These are phyloP conservation scores for Davidsoniella virescens DNA, from an alignment of 2,329 filamentous ascomycete genomes.

Conservation along the genomic window DNA sequence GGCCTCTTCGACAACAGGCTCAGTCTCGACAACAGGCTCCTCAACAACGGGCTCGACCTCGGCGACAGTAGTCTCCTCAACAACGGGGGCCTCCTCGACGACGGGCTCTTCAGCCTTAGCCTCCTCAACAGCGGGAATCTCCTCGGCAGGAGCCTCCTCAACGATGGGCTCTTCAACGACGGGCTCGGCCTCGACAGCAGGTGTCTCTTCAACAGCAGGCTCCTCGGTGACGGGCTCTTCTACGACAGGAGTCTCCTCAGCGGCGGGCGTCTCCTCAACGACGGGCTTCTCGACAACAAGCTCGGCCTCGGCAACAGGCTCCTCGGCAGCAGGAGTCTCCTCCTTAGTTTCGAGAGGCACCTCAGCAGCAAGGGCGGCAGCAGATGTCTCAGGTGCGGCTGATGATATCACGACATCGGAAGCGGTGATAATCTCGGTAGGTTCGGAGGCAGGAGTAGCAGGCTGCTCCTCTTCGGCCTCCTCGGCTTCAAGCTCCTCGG, in stretches of 20 bases:
- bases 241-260: conserved; percentile 13
- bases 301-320: conserved; percentile 10
- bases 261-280: conserved; percentile 12
- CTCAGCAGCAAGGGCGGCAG: conserved; percentile 5
- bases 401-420: conserved; percentile 7
- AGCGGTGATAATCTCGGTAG: not conserved
- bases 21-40: conserved; percentile 34
- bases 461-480: conserved; percentile 13
- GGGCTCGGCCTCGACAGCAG: conserved; percentile 41
- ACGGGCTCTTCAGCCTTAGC: conserved; percentile 51
- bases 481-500: not conserved
- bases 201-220: conserved; percentile 45
- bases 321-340: conserved; percentile 2
- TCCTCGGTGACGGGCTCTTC: conserved; percentile 34
- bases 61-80: conserved; percentile 56
- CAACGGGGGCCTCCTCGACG: conserved; percentile 41
- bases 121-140: not conserved
- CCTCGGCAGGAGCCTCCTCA: not conserved
- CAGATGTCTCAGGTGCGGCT: not conserved
- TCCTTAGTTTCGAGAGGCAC: conserved; percentile 8
- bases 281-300: conserved; percentile 13
- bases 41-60: conserved; percentile 27
- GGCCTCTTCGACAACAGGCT: conserved; percentile 20
- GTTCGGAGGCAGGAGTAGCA: conserved; percentile 7
- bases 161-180: not conserved